phyloP scores from a whole-genome alignment of 2,329 filamentous ascomycete species.

The Pyricularia grisea region DNA sequence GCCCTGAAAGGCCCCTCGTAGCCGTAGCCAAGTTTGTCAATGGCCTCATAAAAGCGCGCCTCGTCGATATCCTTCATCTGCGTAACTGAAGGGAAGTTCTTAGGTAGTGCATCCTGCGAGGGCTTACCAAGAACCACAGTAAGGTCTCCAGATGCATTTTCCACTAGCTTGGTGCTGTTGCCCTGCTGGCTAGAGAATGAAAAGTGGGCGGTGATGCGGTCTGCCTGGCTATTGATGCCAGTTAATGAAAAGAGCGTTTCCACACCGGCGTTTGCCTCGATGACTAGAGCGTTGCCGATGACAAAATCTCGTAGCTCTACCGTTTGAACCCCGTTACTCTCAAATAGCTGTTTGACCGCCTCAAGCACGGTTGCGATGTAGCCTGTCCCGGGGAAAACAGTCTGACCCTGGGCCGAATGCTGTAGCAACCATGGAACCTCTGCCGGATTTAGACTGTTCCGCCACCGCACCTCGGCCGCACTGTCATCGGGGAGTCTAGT shows the following conservation, averaged over 20 bases:
- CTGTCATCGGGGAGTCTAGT: not conserved
- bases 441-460: slow-evolving; percentile 12
- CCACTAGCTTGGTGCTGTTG: not conserved
- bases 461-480: slow-evolving; percentile 18
- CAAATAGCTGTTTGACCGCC: not conserved
- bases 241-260: not conserved
- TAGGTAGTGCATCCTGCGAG: not conserved
- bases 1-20: not conserved
- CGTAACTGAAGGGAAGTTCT: not conserved
- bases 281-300: not conserved
- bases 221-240: not conserved
- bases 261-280: not conserved
- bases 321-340: not conserved
- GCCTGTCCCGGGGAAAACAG: slow-evolving; percentile 24
- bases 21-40: not conserved
- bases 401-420: slow-evolving; percentile 22
- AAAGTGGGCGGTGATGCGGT: not conserved
- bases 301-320: not conserved
- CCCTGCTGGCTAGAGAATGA: not conserved
- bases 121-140: not conserved
- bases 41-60: not conserved
- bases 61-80: not conserved
- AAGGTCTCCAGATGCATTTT: not conserved
- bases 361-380: not conserved
- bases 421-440: slow-evolving; percentile 28